Evolutionary conservation across 2,329 filamentous ascomycete genomes (phyloP), one percentile per base, ranked within the genome.

Genomic region (Aureobasidium vineae): DNA sequence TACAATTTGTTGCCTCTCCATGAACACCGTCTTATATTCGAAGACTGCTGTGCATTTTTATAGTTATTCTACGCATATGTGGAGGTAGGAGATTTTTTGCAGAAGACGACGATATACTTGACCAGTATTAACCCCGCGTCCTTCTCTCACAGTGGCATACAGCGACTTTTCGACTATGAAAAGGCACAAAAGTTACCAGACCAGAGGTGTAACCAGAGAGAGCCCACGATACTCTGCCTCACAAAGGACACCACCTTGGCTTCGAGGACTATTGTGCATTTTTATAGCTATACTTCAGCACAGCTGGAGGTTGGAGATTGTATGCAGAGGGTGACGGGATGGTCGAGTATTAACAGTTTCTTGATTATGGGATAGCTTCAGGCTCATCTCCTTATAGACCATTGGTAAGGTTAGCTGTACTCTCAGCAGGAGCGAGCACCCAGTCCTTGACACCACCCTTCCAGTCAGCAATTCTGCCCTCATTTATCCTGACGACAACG

Each of bases 401-500:
- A 3, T 63, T 63, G 31, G 41, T 36, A 19, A 63, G 59, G 45
- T 41, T 50, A 7, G 5, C 33, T 13, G 59, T 31, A 19, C 23
- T 28, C 38, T 64, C 49, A 6, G 61, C 38, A 49, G 63, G 56
- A 53, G 61, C 67, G 23, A 73, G 65, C 10, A 73, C 75, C 86
- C 87, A 98, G 75, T 98, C 94, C 72, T 90, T 86, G 5, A 98
- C 92, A 16, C 88, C 86, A n/a, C 95, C 94, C 80, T 97, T 97
- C 90, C 90, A 97, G 77, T 97, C 95, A 70, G 90, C 92, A 72
- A 96, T 96, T 73, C 92, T 85, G 57, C 95, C 92, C 75, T 93
- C 91, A 72, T 84, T 85, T 71, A 98, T 91, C 72, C 85, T 86
- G 8, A 98, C 95, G 6, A 94, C 85, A 40, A 98, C 91, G 7